Percentiles rank a stretch among this genome's conserved stretches.
Evolutionary conservation across 495 filamentous ascomycete species (phyloP).

Genomic region (Hypoxylon lienhwacheense): DNA sequence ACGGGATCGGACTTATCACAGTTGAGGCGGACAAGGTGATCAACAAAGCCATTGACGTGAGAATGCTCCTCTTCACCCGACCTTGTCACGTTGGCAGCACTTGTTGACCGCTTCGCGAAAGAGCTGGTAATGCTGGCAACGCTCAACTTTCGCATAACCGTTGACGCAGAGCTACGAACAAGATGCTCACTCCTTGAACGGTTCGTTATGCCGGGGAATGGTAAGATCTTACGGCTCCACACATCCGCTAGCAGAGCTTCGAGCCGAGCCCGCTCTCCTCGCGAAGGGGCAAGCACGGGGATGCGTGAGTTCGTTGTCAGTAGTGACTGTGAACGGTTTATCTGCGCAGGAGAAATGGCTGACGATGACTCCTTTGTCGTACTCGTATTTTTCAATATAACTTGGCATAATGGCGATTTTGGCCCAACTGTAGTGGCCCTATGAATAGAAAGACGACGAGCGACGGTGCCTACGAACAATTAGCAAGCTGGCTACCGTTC

Average conservation of each 20-base stretch:
- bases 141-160: constrained; percentile 82
- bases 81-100: constrained; percentile 24
- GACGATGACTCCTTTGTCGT: constrained; percentile 58
- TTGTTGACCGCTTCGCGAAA: constrained; percentile 61
- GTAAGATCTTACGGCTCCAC: constrained; percentile 81
- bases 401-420: constrained; percentile 64
- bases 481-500: constrained; percentile 3
- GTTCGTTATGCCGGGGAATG: constrained; percentile 81
- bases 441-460: constrained; percentile 79
- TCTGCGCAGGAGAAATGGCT: constrained; percentile 44
- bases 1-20: constrained; percentile 18
- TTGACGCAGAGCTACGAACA: constrained; percentile 69
- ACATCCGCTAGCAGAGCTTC: constrained; percentile 75
- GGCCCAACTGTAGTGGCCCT: constrained; percentile 68
- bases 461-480: constrained; percentile 58
- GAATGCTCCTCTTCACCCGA: constrained; percentile 23
- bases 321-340: constrained; percentile 73
- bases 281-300: constrained; percentile 65
- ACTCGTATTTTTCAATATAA: constrained; percentile 90
- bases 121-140: constrained; percentile 67
- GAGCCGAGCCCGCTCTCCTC: constrained; percentile 74
- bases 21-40: constrained; percentile 26
- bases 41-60: constrained; percentile 27
- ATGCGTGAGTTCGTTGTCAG: constrained; percentile 62
- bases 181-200: constrained; percentile 63